Evolutionary conservation across 2,329 filamentous ascomycete genomes (phyloP).

Genomic region (Paramyrothecium roridum): DNA sequence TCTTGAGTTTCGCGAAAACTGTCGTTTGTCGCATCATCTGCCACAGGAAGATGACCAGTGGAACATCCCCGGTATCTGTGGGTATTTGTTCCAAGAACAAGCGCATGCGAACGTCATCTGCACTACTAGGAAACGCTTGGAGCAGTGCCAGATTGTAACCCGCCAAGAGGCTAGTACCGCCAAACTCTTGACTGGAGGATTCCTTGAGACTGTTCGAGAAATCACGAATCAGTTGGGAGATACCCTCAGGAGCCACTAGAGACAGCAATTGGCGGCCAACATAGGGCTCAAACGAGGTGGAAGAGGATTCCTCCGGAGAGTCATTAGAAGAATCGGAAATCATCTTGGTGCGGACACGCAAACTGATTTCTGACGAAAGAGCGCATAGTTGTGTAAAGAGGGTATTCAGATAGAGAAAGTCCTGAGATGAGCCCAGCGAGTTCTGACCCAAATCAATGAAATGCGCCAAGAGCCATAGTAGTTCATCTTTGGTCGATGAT

Average conservation of each 20-base stretch:
- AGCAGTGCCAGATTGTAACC: conserved; percentile 84
- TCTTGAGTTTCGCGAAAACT: conserved; percentile 29
- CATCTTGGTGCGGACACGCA: conserved; percentile 31
- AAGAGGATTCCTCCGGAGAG: conserved; percentile 10
- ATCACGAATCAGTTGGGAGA: conserved; percentile 45
- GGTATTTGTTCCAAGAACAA: conserved; percentile 62
- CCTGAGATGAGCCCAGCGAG: conserved; percentile 27
- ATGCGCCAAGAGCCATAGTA: conserved; percentile 65
- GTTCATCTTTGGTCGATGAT: conserved; percentile 32
- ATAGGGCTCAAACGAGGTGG: conserved; percentile 45
- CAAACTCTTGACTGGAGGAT: conserved; percentile 25
- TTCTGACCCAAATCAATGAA: conserved; percentile 56
- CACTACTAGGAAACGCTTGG: conserved; percentile 75
- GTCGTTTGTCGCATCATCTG: conserved; percentile 48
- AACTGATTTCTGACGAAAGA: conserved; percentile 48
- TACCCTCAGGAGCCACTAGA: conserved; percentile 72
- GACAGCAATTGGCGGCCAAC: conserved; percentile 64
- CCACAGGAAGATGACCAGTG: conserved; percentile 72
- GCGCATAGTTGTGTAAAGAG: conserved; percentile 52
- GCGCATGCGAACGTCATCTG: conserved; percentile 92
- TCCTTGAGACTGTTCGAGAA: conserved; percentile 26
- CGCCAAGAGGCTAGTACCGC: conserved; percentile 64
- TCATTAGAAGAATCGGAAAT: conserved; percentile 8
- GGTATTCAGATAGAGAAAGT: conserved; percentile 43
- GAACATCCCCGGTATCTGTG: conserved; percentile 52